phyloP scores from a whole-genome alignment of 2,329 filamentous ascomycete genomes.

The Chaetomium strumarium region DNA sequence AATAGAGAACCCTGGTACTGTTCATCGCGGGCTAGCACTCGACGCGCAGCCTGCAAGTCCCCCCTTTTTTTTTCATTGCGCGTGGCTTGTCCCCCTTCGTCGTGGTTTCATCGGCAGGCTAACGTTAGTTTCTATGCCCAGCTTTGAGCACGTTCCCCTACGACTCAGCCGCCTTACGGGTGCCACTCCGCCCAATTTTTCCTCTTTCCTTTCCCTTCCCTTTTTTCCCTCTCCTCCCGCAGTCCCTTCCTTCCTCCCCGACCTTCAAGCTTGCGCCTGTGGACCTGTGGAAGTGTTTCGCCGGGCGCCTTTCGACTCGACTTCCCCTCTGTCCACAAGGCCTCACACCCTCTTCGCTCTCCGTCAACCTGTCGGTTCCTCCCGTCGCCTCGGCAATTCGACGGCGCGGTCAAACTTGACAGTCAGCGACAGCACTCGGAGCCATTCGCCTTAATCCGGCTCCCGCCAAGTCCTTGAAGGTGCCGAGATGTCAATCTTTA shows the following conservation, averaged over 20 bases:
- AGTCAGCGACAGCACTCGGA: neutral
- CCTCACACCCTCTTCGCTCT: conserved; percentile 1
- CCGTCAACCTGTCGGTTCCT: conserved; percentile 5
- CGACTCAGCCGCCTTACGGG: conserved; percentile 14
- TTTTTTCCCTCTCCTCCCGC: conserved; percentile 13
- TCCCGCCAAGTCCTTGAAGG: neutral
- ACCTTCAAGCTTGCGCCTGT: conserved; percentile 17
- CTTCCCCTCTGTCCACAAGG: conserved; percentile 19
- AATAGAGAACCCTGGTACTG: conserved; percentile 13
- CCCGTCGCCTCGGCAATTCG: conserved; percentile 12
- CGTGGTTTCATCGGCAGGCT: conserved; percentile 19
- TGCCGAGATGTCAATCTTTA: conserved; percentile 45
- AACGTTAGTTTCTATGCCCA: conserved; percentile 9
- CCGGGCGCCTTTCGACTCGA: conserved; percentile 21
- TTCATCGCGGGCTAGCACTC: conserved; percentile 15
- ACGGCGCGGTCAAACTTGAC: conserved; percentile 1
- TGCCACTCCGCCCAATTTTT: conserved; percentile 19
- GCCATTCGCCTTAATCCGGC: conserved; percentile 4
- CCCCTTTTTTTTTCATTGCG: conserved; percentile 13
- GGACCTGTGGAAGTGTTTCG: conserved; percentile 19
- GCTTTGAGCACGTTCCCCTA: conserved; percentile 18
- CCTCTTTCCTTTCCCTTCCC: conserved; percentile 15
- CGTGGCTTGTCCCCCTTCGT: neutral
- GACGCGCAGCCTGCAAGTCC: conserved; percentile 7
- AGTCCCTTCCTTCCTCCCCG: conserved; percentile 22